Conservation (phyloP, 192 early-diverging fungal genomes). For the Backusella australiensis region DNA sequence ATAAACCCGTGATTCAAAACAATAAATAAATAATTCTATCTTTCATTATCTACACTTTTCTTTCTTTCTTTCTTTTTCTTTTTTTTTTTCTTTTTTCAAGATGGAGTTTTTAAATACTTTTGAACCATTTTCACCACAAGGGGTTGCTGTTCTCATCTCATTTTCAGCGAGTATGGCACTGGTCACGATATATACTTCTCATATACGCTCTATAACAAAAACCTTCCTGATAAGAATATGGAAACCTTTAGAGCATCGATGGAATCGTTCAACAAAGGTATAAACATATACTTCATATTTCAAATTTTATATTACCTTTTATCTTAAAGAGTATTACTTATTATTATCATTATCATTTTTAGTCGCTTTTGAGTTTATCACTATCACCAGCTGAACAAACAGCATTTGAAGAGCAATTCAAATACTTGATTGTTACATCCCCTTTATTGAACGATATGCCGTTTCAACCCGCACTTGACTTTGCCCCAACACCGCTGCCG, state of each 20-base stretch:
- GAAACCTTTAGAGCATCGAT: neutral
- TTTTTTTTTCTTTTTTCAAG: neutral
- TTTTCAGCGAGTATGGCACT: neutral
- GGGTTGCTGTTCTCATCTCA: neutral
- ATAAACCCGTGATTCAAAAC: slow-evolving; percentile 14
- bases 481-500: neutral
- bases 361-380: slow-evolving; percentile 44
- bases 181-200: neutral
- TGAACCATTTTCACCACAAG: neutral
- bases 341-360: neutral
- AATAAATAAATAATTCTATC: neutral
- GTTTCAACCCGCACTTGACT: too few relatives aligned
- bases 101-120: neutral
- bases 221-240: neutral
- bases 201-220: neutral
- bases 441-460: slow-evolving; percentile 46
- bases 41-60: neutral
- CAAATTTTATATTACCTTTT: neutral
- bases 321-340: neutral
- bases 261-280: neutral
- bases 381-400: slow-evolving; percentile 47
- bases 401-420: slow-evolving; percentile 58
- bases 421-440: slow-evolving; percentile 56
- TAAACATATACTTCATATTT: neutral
- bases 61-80: neutral